Evolutionary conservation across 2,329 filamentous ascomycete genomes (phyloP).

Genomic region (Rutstroemia sp.): DNA sequence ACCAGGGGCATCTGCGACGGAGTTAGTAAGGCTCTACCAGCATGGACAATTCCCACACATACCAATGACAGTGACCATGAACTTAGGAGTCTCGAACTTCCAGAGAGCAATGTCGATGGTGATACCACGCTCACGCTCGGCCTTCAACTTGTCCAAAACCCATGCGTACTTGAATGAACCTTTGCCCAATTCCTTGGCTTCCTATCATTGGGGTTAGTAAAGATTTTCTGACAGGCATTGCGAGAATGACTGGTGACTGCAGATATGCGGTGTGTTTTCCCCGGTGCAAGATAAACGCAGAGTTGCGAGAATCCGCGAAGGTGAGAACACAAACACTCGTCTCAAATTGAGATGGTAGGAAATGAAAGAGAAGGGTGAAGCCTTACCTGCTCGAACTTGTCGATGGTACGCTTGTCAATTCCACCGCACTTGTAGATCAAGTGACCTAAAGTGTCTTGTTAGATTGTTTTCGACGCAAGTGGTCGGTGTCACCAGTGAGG

Average conservation of each 20-base stretch:
- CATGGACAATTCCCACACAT: conserved; percentile 32
- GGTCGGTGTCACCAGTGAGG: neutral
- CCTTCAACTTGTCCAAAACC: conserved; percentile 99
- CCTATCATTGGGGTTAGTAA: conserved; percentile 44
- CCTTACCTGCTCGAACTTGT: conserved; percentile 99
- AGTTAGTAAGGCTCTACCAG: conserved; percentile 4
- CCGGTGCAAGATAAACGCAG: neutral
- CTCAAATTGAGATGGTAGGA: conserved; percentile 24
- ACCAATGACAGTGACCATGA: conserved; percentile 97
- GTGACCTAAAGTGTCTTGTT: conserved; percentile 47
- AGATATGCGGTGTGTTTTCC: neutral
- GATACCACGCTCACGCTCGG: conserved; percentile 99
- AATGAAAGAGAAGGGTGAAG: conserved; percentile 12
- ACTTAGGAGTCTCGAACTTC: conserved; percentile 99
- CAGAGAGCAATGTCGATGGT: conserved; percentile 99
- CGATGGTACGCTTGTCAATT: conserved; percentile 99
- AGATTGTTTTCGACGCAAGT: too few relatives aligned
- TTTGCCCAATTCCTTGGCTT: conserved; percentile 99
- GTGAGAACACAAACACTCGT: conserved; percentile 22
- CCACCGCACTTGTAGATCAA: conserved; percentile 99
- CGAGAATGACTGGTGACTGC: neutral
- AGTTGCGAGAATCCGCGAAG: too few relatives aligned
- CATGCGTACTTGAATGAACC: conserved; percentile 99
- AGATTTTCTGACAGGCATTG: neutral
- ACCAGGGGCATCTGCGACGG: conserved; percentile 73